A percentile compares a stretch with the other conserved stretches of the same genome.
These are phyloP conservation scores for Beauveria brongniartii DNA, from an alignment of 2,329 filamentous ascomycete species.

Conservation along the genomic window DNA sequence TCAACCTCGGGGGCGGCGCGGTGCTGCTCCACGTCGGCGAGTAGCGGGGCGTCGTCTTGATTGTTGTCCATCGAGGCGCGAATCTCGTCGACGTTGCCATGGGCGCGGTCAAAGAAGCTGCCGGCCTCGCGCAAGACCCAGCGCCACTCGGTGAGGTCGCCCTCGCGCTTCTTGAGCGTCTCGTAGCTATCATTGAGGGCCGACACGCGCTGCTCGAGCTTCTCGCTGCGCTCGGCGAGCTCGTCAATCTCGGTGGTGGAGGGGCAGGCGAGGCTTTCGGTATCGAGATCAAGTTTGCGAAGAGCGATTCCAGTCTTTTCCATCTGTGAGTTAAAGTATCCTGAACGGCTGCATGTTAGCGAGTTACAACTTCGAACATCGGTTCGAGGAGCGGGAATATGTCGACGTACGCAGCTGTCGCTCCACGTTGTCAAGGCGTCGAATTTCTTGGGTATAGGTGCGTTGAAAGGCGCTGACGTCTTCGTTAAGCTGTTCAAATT, in stretches of 20 bases:
- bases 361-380: neutral
- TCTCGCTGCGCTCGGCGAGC: constrained; percentile 84
- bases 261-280: constrained; percentile 76
- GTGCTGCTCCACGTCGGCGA: constrained; percentile 88
- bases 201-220: constrained; percentile 81
- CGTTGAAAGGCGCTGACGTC: constrained; percentile 91
- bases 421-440: constrained; percentile 95
- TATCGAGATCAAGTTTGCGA: constrained; percentile 84
- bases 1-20: constrained; percentile 59
- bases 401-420: constrained; percentile 76
- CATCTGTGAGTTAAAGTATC: constrained; percentile 94
- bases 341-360: constrained; percentile 36
- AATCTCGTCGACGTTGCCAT: constrained; percentile 95
- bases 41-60: constrained; percentile 77
- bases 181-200: constrained; percentile 98
- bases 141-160: constrained; percentile 95
- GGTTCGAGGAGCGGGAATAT: constrained; percentile 6
- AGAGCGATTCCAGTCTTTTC: constrained; percentile 83
- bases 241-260: constrained; percentile 95
- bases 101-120: constrained; percentile 92
- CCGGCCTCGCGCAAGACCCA: constrained; percentile 96
- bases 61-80: constrained; percentile 68
- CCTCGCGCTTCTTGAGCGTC: constrained; percentile 93
- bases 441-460: constrained; percentile 95
- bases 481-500: constrained; percentile 65